A percentile compares a stretch with the other conserved stretches of the same genome.
Conservation (phyloP, 805 yeast species). For the Tetrapisispora pingtungensis region DNA sequence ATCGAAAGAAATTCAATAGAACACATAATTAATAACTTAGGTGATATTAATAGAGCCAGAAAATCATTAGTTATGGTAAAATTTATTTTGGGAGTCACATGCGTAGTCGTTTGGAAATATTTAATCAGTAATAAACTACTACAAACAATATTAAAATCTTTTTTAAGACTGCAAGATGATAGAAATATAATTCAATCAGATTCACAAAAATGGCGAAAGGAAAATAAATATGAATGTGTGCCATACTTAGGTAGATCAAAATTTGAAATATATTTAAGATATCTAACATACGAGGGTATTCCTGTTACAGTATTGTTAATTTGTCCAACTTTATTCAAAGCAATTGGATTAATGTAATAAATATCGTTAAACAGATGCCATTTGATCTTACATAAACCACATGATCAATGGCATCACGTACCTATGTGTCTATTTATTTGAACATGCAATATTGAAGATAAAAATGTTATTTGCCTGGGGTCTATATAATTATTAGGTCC, state of each 20-base stretch:
- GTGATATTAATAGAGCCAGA: neutral
- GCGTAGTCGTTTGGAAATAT: slow-evolving; percentile 64
- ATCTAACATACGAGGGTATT: slow-evolving; percentile 76
- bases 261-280: slow-evolving; percentile 66
- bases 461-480: too few species aligned
- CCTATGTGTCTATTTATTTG: too few species aligned
- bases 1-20: slow-evolving; percentile 19
- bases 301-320: slow-evolving; percentile 40
- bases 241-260: slow-evolving; percentile 57
- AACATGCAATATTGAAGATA: too few species aligned
- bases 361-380: too few species aligned
- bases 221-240: slow-evolving; percentile 28
- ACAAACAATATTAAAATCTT: slow-evolving; percentile 35
- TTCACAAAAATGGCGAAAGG: slow-evolving; percentile 14
- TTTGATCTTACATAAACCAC: too few species aligned
- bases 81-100: slow-evolving; percentile 47
- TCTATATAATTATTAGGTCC: too few species aligned
- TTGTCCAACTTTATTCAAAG: neutral
- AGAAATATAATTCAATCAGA: slow-evolving; percentile 18
- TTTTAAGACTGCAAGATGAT: slow-evolving; percentile 15
- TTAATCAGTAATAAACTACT: slow-evolving; percentile 57
- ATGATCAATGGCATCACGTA: too few species aligned
- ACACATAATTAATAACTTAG: slow-evolving; percentile 8
- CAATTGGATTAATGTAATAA: neutral
- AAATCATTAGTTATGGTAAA: slow-evolving; percentile 24